A percentile compares a stretch with the other conserved stretches of the same genome.
Evolutionary conservation across 768 basidiomycete genomes (phyloP).

Genomic region (Phylloporus sp.): DNA sequence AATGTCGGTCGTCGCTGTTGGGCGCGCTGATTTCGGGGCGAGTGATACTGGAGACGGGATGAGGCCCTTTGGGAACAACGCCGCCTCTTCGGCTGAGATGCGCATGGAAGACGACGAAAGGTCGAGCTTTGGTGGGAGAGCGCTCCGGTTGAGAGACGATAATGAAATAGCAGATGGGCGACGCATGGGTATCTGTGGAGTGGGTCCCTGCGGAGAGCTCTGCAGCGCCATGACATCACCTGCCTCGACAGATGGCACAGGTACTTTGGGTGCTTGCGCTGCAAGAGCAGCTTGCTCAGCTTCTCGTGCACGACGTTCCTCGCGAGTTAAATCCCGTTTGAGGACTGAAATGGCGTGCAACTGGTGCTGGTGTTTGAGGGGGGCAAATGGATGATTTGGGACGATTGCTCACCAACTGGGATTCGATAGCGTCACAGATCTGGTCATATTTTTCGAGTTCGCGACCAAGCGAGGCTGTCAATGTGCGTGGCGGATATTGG

Average conservation of each 20-base stretch:
- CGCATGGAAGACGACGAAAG: conserved; percentile 67
- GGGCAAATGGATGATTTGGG: background rate
- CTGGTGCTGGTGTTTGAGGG: conserved; percentile 35
- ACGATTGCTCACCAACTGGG: conserved; percentile 53
- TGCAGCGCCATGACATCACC: conserved; percentile 19
- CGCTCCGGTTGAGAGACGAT: conserved; percentile 71
- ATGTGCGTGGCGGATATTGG: conserved; percentile 58
- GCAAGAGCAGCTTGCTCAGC: conserved; percentile 43
- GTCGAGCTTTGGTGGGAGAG: conserved; percentile 74
- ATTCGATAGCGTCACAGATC: conserved; percentile 73
- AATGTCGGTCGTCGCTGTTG: conserved; percentile 51
- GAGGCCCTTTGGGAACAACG: conserved; percentile 55
- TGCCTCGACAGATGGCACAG: conserved; percentile 20
- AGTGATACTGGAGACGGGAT: conserved; percentile 74
- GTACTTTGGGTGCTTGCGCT: conserved; percentile 23
- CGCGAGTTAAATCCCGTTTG: conserved; percentile 62
- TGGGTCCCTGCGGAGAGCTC: conserved; percentile 34
- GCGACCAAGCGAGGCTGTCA: conserved; percentile 62
- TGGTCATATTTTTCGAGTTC: conserved; percentile 81
- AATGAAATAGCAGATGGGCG: conserved; percentile 77
- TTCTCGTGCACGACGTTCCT: conserved; percentile 50
- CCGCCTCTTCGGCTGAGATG: conserved; percentile 59
- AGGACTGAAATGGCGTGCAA: conserved; percentile 68
- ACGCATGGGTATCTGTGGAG: conserved; percentile 37
- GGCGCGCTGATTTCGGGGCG: conserved; percentile 74